Base-by-base conservation (phyloP, 106 monocot species). In the Iris macrosiphon region DNA sequence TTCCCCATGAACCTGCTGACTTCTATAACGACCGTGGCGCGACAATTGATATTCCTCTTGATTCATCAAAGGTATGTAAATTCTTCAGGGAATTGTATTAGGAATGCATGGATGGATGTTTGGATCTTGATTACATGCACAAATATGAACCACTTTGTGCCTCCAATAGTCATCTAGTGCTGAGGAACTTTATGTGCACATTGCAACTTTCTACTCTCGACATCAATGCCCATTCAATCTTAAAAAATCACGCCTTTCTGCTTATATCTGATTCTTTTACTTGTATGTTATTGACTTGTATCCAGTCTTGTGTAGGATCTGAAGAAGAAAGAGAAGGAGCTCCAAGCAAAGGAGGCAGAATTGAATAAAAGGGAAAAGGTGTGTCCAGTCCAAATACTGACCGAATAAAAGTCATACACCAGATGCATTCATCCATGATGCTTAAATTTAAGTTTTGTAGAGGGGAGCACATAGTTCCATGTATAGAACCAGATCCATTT, bases 1-100 rank as follows among this genome's bases (percentile, higher is more conserved):
- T 85, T 52, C 82, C 85, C 50, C 91, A 78, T 12, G 85, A 92
- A 43, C 85, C 85, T 19, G 91, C 91, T 44, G 85, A 82, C 76
- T 92, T 92, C 53, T 82, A 79, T 67, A 85, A 71, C 72, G 84
- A 75, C 32, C 76, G 61, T 33, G 58, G 61, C 61, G 85, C 79
- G 55, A 76, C 85, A 27, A 61, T 86, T 56, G 91, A 92, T 70
- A 82, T 92, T 66, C 85, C 85, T 23, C 81, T 91, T 46, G 91
- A 91, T 40, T 65, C 62, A 50, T 15, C 74, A 24, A 81, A 81
- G 75, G 91, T 90, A 40, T 7, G 50, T 43, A 7, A 5, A 40
- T 38, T 6, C 1, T 12, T 45, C 34, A 46, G 2, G 9, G 47
- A 45, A 3, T 0, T 56, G 1, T 7, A 17, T 16, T 28, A 46